These are phyloP conservation scores for Nigrospora osmanthi DNA, from an alignment of 2,329 filamentous ascomycete genomes.

Conservation along the genomic window DNA sequence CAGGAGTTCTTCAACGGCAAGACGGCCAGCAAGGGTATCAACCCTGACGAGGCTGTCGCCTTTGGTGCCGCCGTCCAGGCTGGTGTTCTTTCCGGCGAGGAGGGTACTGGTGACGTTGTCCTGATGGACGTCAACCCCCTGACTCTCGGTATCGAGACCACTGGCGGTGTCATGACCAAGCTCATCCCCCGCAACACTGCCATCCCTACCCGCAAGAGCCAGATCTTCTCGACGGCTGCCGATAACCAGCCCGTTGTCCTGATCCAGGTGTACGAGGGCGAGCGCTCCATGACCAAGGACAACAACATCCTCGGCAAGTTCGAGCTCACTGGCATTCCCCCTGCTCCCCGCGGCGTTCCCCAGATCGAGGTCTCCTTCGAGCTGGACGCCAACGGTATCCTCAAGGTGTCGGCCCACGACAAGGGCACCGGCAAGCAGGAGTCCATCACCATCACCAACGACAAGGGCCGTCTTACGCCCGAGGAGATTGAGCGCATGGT, in stretches of 20 bases:
- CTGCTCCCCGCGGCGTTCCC: slow-evolving; percentile 89
- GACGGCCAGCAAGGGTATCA: slow-evolving; percentile 98
- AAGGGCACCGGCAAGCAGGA: slow-evolving; percentile 98
- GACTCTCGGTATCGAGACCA: slow-evolving; percentile 95
- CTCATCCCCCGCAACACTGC: slow-evolving; percentile 90
- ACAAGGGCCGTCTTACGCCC: slow-evolving; percentile 93
- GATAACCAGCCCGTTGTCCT: slow-evolving; percentile 94
- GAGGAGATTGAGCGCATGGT: slow-evolving; percentile 99
- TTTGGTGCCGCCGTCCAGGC: slow-evolving; percentile 96
- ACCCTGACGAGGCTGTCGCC: slow-evolving; percentile 97
- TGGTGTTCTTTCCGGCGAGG: slow-evolving; percentile 87
- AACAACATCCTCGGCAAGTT: slow-evolving; percentile 98
- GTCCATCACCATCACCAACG: slow-evolving; percentile 98
- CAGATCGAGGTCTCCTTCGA: slow-evolving; percentile 98
- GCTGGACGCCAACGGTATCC: slow-evolving; percentile 96
- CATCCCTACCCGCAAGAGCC: slow-evolving; percentile 92
- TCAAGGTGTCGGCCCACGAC: slow-evolving; percentile 91
- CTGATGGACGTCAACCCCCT: slow-evolving; percentile 97
- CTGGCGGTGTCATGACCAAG: slow-evolving; percentile 96
- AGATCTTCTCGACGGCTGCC: slow-evolving; percentile 95
- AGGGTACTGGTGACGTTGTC: slow-evolving; percentile 70
- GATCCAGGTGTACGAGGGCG: slow-evolving; percentile 93
- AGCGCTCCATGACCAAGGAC: slow-evolving; percentile 89
- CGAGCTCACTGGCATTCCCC: slow-evolving; percentile 91
- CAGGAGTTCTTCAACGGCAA: slow-evolving; percentile 95